Base-by-base conservation (phyloP, 225 moss, liverwort and hornwort species). In the Bryoerythrophyllum caledonicum region DNA sequence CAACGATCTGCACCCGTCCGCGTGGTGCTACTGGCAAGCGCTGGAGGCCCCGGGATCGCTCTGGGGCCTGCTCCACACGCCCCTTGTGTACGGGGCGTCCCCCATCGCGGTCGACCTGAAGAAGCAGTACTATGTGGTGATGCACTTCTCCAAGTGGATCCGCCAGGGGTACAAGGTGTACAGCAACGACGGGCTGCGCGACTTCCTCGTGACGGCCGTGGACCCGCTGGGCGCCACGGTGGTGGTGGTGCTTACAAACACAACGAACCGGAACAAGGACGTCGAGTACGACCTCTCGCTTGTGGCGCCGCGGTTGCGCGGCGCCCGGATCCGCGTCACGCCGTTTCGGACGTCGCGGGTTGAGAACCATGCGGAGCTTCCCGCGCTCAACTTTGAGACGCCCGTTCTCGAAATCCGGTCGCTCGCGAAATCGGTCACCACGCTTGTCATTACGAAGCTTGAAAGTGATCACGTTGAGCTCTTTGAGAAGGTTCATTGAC, bases 21-120 rank as follows among this genome's bases (percentile, higher is more conserved):
- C 99, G 0, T 99, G 99, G 99, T 99, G 99, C 71, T 99, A 99
- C 74, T 99, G 99, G 99, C 99, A 99, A 81, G 95, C 89, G 0
- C 64, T 99, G 46, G 99, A 99, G 81, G 89, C 82, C 0, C 99
- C 99, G 4, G 99, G 93, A 6, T 87, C 87, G 3, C 78, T 86
- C 3, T 99, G 99, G 99, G 99, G 99, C 11, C 78, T 99, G 20
- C 8, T 99, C 46, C 99, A 99, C 2, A 73, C 89, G 0, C 91
- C 91, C 2, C 93, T 99, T 6, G 85, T 75, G 63, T 92, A 91
- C 65, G 77, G 74, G 12, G 23, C 69, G 46, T 78, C 78, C 54
- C 90, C 90, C 1, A 75, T 95, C 48, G 69, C 81, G 3, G 83
- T 99, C 13, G 88, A 92, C 25, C 52, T 95, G 13, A 95, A 89